phyloP scores from a whole-genome alignment of 495 filamentous ascomycete genomes.

The Cercophora scortea region DNA sequence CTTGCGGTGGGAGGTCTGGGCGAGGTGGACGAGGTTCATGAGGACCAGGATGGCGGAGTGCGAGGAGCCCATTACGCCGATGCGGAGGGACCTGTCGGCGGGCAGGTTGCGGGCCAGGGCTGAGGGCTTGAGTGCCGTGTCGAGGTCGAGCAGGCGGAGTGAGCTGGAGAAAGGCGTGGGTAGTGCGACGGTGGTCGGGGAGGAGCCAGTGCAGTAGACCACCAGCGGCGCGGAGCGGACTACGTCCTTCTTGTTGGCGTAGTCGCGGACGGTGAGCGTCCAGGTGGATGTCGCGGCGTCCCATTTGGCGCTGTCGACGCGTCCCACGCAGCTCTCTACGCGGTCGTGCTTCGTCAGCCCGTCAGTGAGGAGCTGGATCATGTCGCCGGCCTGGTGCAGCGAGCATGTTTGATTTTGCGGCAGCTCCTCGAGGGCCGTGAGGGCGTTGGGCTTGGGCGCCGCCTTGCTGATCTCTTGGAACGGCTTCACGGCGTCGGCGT shows the following conservation, averaged over 20 bases:
- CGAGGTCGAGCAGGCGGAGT: neutral
- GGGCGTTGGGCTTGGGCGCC: constrained; percentile 4
- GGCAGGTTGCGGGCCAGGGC: neutral
- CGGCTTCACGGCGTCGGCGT: constrained; percentile 4
- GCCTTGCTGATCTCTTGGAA: constrained; percentile 7
- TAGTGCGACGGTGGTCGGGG: neutral
- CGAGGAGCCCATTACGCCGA: constrained; percentile 15
- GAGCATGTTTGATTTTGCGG: constrained; percentile 7
- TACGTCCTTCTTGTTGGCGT: neutral
- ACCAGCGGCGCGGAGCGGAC: constrained; percentile 5
- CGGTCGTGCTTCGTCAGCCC: constrained; percentile 3
- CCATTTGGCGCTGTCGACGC: neutral
- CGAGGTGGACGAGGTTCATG: constrained; percentile 36
- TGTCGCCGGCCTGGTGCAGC: constrained; percentile 11
- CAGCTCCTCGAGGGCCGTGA: constrained; percentile 4
- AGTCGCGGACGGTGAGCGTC: neutral
- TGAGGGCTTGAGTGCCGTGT: constrained; percentile 6
- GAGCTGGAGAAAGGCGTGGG: neutral
- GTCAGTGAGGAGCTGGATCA: constrained; percentile 4
- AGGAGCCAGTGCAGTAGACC: constrained; percentile 16
- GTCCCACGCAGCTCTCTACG: constrained; percentile 1
- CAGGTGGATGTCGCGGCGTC: constrained; percentile 1
- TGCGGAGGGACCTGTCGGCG: neutral
- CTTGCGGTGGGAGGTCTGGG: constrained; percentile 35
- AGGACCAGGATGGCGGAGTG: constrained; percentile 32